Conservation (phyloP, 2,329 filamentous ascomycete genomes). For the Plectosphaerella cucumerina region DNA sequence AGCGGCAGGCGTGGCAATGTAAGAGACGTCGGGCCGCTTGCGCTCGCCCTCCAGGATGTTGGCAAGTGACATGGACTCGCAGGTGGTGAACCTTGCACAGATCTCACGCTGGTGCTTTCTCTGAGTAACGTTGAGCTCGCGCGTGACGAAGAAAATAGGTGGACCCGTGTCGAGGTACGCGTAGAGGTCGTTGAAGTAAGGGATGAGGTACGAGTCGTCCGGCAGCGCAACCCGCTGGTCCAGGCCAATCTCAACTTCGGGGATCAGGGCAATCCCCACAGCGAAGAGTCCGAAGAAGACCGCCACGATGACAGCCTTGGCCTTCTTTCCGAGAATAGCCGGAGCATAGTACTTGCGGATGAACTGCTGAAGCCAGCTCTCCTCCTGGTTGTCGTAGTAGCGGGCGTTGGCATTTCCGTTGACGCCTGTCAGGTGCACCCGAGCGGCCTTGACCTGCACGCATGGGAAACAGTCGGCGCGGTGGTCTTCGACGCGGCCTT, state of each 20-base stretch:
- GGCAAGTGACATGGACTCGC: conserved; percentile 75
- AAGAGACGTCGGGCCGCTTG: conserved; percentile 82
- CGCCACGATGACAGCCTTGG: conserved; percentile 71
- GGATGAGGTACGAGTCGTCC: conserved; percentile 88
- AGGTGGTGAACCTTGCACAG: conserved; percentile 88
- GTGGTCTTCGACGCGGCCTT: conserved; percentile 81
- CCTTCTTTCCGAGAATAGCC: conserved; percentile 70
- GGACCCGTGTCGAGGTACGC: conserved; percentile 87
- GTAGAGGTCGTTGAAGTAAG: conserved; percentile 95
- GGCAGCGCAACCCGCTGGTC: conserved; percentile 95
- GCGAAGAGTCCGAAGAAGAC: conserved; percentile 86
- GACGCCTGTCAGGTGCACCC: conserved; percentile 58
- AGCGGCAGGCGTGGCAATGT: conserved; percentile 81
- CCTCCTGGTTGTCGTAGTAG: conserved; percentile 73
- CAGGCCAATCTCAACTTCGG: conserved; percentile 78
- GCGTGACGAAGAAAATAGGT: conserved; percentile 93
- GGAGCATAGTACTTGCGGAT: conserved; percentile 90
- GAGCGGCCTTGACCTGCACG: conserved; percentile 71
- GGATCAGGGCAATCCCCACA: conserved; percentile 78
- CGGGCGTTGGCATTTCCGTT: conserved; percentile 56
- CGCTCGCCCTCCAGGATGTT: conserved; percentile 93
- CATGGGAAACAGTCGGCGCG: conserved; percentile 92
- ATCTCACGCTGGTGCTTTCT: conserved; percentile 76
- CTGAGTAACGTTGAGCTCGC: conserved; percentile 72
- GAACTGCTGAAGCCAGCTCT: conserved; percentile 78